phyloP scores from a whole-genome alignment of 768 basidiomycete species.

The Cystobasidiopsis lactophilus region DNA sequence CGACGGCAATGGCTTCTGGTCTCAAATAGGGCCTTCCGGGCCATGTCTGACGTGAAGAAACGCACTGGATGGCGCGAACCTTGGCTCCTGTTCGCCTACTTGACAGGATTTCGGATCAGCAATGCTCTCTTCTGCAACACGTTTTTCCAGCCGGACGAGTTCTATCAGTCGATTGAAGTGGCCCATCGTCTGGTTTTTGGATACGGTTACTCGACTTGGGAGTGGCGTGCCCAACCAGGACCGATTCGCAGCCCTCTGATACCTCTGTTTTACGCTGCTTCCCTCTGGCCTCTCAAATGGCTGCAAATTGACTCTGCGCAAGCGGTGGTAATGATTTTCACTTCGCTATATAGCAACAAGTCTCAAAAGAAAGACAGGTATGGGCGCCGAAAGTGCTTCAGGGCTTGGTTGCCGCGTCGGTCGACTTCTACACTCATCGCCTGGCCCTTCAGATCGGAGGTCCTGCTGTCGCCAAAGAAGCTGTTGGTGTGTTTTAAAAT shows the following conservation, averaged over 20 bases:
- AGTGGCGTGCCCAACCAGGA: conserved; percentile 40
- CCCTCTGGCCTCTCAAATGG: conserved; percentile 51
- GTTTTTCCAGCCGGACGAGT: conserved; percentile 94
- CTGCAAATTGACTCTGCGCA: conserved; percentile 34
- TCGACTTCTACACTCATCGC: conserved; percentile 45
- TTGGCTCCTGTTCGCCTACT: conserved; percentile 22
- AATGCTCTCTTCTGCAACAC: conserved; percentile 48
- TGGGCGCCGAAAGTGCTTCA: conserved; percentile 34
- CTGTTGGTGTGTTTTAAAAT: background rate
- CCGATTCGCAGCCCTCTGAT: conserved; percentile 65
- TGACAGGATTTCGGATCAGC: conserved; percentile 20
- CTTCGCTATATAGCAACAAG: background rate
- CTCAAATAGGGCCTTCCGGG: background rate
- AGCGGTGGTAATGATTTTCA: conserved; percentile 38
- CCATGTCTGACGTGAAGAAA: background rate
- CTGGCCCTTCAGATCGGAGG: conserved; percentile 28
- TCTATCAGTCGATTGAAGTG: conserved; percentile 80
- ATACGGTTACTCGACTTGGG: conserved; percentile 85
- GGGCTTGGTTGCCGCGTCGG: conserved; percentile 36
- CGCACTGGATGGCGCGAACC: too few species aligned
- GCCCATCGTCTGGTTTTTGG: conserved; percentile 76
- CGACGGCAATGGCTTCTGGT: background rate
- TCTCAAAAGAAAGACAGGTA: too few species aligned
- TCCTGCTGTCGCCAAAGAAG: background rate
- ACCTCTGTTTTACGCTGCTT: conserved; percentile 54